phyloP scores from a whole-genome alignment of 176 grass and related monocot genomes.

The Panicum miliaceum region DNA sequence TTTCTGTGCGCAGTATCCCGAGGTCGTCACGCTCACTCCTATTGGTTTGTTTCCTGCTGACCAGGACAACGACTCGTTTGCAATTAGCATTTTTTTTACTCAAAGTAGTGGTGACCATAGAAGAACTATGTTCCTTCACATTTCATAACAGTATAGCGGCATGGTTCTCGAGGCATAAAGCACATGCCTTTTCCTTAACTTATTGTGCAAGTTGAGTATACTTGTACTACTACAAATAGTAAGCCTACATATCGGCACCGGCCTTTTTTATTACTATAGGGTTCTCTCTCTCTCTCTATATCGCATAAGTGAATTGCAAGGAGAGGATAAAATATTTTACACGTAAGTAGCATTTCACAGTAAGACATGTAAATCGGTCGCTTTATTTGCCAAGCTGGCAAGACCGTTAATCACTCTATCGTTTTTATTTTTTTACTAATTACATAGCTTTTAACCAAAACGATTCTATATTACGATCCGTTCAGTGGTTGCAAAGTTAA shows the following conservation, averaged over 20 bases:
- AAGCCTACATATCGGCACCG: neutral
- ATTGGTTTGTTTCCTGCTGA: too few species aligned
- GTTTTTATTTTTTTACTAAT: too few species aligned
- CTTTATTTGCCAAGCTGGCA: neutral
- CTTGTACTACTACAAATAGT: neutral
- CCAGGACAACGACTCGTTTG: too few species aligned
- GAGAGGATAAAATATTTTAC: neutral
- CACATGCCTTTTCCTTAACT: neutral
- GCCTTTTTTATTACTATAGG: too few species aligned
- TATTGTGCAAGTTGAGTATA: neutral
- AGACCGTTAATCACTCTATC: too few species aligned
- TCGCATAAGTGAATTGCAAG: too few species aligned
- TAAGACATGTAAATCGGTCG: neutral
- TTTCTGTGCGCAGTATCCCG: too few species aligned
- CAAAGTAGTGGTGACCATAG: neutral
- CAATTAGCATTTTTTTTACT: neutral
- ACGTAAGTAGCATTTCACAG: neutral
- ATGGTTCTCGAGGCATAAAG: neutral
- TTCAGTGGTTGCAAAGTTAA: too few species aligned
- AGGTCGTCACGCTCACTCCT: too few species aligned
- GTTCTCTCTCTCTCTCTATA: too few species aligned
- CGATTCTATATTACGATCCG: too few species aligned
- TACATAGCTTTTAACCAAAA: too few species aligned
- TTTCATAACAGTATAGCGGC: neutral
- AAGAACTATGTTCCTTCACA: slow-evolving; percentile 16